phyloP scores from a whole-genome alignment of 345 rosid genomes.

The Firmiana major region DNA sequence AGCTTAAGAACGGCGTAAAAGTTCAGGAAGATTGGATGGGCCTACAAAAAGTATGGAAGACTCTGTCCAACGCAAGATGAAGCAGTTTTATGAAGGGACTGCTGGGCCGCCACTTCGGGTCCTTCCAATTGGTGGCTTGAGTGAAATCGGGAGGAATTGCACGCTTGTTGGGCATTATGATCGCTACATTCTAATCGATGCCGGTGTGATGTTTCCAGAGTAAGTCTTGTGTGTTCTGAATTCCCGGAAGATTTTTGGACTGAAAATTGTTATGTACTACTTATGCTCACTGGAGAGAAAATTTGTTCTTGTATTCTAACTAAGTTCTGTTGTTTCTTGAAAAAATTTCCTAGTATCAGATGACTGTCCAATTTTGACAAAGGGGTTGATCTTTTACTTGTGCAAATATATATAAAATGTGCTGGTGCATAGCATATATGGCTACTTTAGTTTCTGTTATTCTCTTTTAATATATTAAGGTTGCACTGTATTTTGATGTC shows the following conservation, averaged over 20 bases:
- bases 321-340: background rate
- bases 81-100: slow-evolving; percentile 89
- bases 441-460: slow-evolving; percentile 7
- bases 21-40: slow-evolving; percentile 66
- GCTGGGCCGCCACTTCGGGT: slow-evolving; percentile 93
- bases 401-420: background rate
- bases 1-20: slow-evolving; percentile 49
- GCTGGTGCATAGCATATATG: slow-evolving; percentile 1
- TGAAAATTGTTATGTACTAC: slow-evolving; percentile 12
- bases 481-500: slow-evolving; percentile 7
- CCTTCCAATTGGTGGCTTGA: slow-evolving; percentile 95
- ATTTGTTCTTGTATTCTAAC: background rate
- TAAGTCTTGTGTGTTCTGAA: slow-evolving; percentile 36
- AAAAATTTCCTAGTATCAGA: slow-evolving; percentile 6
- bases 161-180: slow-evolving; percentile 97
- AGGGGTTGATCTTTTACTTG: background rate
- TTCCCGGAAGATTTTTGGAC: background rate
- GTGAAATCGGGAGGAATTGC: slow-evolving; percentile 99
- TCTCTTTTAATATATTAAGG: slow-evolving; percentile 12
- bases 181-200: slow-evolving; percentile 88
- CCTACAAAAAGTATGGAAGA: slow-evolving; percentile 92
- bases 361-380: background rate
- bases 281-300: background rate
- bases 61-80: slow-evolving; percentile 92
- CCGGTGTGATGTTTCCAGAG: slow-evolving; percentile 99